Conservation (phyloP, 2,329 filamentous ascomycete species). For the Decorospora gaudefroyi region DNA sequence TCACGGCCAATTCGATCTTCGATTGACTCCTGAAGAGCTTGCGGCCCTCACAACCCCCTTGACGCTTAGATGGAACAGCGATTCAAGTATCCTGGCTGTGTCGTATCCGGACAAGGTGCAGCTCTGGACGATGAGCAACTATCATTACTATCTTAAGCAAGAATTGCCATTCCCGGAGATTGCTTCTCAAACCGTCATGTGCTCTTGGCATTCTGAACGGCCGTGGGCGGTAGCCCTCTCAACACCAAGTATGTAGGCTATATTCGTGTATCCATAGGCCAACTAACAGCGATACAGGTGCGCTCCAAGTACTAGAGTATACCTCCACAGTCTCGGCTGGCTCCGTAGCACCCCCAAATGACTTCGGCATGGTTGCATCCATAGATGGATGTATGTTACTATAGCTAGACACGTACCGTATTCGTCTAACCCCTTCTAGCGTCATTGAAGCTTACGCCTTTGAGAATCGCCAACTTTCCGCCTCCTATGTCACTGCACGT, state of each 20-base stretch:
- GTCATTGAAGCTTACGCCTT: slow-evolving; percentile 79
- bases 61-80: slow-evolving; percentile 80
- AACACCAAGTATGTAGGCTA: slow-evolving; percentile 29
- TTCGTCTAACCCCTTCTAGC: slow-evolving; percentile 42
- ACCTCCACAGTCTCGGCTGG: slow-evolving; percentile 70
- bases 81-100: slow-evolving; percentile 90
- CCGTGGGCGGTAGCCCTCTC: slow-evolving; percentile 68
- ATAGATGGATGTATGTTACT: slow-evolving; percentile 71
- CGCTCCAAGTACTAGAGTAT: slow-evolving; percentile 65
- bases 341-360: slow-evolving; percentile 70
- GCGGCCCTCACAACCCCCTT: slow-evolving; percentile 63
- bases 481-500: slow-evolving; percentile 91
- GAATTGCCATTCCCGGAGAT: slow-evolving; percentile 60
- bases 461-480: slow-evolving; percentile 81
- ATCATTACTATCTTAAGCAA: slow-evolving; percentile 97
- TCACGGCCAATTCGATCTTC: slow-evolving; percentile 91
- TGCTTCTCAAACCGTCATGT: slow-evolving; percentile 20
- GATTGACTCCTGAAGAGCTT: slow-evolving; percentile 64
- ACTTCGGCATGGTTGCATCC: slow-evolving; percentile 79
- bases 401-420: no score
- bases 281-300: slow-evolving; percentile 37
- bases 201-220: slow-evolving; percentile 83
- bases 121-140: slow-evolving; percentile 96
- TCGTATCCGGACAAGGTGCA: slow-evolving; percentile 75
- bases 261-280: not conserved